Conservation (phyloP, 2,329 filamentous ascomycete species). For the Leptosphaerulina australis region DNA sequence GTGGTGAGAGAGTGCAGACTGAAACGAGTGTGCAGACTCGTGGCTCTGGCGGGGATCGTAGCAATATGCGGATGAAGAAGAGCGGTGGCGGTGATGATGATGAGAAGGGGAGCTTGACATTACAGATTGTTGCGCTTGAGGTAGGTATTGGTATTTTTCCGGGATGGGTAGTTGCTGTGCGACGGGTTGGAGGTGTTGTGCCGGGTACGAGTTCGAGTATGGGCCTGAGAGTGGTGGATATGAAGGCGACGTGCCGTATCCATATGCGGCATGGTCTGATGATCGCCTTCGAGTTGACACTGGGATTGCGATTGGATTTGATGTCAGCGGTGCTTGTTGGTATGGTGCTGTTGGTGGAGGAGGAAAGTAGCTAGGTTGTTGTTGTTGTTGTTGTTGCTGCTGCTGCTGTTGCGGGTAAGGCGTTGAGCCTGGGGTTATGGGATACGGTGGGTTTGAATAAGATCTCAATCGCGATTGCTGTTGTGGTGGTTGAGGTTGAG, state of each 20-base stretch:
- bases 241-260: constrained; percentile 6
- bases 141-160: constrained; percentile 1
- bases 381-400: constrained; percentile 5
- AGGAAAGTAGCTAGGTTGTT: constrained; percentile 17
- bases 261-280: not conserved
- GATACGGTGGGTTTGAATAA: constrained; percentile 25
- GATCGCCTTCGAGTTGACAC: not conserved
- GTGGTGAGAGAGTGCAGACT: constrained; percentile 3
- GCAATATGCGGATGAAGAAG: constrained; percentile 7
- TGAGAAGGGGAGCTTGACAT: not conserved
- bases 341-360: constrained; percentile 10
- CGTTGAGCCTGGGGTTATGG: constrained; percentile 16
- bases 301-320: constrained; percentile 11
- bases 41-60: constrained; percentile 5
- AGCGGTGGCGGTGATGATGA: constrained; percentile 5
- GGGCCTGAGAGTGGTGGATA: not conserved
- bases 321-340: constrained; percentile 4
- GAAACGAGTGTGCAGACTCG: constrained; percentile 9
- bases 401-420: constrained; percentile 16
- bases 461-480: constrained; percentile 14
- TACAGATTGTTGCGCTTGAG: not conserved
- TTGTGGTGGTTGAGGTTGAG: constrained; percentile 14
- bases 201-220: constrained; percentile 4
- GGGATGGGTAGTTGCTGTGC: constrained; percentile 17
- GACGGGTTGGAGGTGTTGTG: constrained; percentile 14